phyloP scores from a whole-genome alignment of 2,329 filamentous ascomycete species.

The Hymenoscyphus repandus region DNA sequence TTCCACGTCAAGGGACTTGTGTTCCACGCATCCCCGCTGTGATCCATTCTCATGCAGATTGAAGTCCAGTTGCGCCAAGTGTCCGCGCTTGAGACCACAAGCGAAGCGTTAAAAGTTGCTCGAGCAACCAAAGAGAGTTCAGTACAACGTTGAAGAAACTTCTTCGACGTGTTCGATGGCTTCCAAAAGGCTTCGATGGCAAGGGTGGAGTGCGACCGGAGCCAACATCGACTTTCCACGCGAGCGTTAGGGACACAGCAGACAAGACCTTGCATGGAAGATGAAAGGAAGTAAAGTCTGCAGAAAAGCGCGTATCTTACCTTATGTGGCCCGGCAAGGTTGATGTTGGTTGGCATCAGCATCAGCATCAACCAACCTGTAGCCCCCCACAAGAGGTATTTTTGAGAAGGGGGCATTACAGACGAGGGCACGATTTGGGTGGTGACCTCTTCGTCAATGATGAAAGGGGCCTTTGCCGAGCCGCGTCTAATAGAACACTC shows the following conservation, averaged over 20 bases:
- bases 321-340: too few relatives aligned
- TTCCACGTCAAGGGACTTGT: too few relatives aligned
- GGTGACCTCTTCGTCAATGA: too few relatives aligned
- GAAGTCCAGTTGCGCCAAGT: neutral
- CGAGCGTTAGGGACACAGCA: constrained; percentile 7
- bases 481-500: too few relatives aligned
- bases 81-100: neutral
- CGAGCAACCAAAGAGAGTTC: neutral
- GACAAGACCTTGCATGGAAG: constrained; percentile 2
- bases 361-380: too few relatives aligned
- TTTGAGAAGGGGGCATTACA: too few relatives aligned
- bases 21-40: neutral
- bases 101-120: neutral
- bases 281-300: constrained; percentile 1
- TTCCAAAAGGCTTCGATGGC: neutral
- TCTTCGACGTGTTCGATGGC: neutral
- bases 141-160: neutral
- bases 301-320: neutral
- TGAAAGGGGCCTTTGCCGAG: too few relatives aligned
- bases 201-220: neutral
- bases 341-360: too few relatives aligned
- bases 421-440: too few relatives aligned
- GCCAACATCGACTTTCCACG: constrained; percentile 9
- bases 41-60: neutral
- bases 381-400: too few relatives aligned